Percentiles rank a stretch among this genome's conserved stretches.
These are phyloP conservation scores for Suillus sp. DNA, from an alignment of 768 basidiomycete genomes.

Conservation along the genomic window DNA sequence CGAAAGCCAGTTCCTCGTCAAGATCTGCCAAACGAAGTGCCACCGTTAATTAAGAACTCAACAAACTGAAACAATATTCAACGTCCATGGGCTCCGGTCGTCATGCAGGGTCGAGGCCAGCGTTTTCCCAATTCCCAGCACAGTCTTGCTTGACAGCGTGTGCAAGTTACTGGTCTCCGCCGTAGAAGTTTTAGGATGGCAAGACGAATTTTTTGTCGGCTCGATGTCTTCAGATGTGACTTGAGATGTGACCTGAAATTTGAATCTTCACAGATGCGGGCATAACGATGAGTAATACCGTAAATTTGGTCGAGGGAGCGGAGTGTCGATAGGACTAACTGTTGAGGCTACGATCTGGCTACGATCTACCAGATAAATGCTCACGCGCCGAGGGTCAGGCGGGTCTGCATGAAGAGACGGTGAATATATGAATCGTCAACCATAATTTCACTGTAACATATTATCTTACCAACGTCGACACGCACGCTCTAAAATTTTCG, in stretches of 20 bases:
- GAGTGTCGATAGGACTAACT: constrained; percentile 4
- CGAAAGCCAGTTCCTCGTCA: constrained; percentile 5
- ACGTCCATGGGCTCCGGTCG: background rate
- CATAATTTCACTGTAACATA: constrained; percentile 1
- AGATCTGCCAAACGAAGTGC: constrained; percentile 4
- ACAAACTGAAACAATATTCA: background rate
- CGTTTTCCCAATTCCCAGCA: constrained; percentile 1
- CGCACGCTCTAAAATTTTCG: background rate
- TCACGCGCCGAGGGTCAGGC: background rate
- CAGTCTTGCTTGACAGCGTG: constrained; percentile 5
- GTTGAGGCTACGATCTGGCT: constrained; percentile 1
- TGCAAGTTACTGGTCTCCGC: background rate
- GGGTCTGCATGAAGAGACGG: background rate
- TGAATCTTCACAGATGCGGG: constrained; percentile 1
- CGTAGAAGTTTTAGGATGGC: background rate
- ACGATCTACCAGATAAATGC: background rate
- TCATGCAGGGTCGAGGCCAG: background rate
- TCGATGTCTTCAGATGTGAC: background rate
- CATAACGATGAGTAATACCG: background rate
- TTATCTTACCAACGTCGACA: constrained; percentile 3
- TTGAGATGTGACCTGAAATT: background rate
- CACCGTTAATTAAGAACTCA: constrained; percentile 4
- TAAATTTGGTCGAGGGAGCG: background rate
- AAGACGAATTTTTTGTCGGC: background rate
- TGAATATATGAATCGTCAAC: constrained; percentile 1